These are phyloP conservation scores for Stachybotrys elegans DNA, from an alignment of 2,329 filamentous ascomycete species.

Conservation along the genomic window DNA sequence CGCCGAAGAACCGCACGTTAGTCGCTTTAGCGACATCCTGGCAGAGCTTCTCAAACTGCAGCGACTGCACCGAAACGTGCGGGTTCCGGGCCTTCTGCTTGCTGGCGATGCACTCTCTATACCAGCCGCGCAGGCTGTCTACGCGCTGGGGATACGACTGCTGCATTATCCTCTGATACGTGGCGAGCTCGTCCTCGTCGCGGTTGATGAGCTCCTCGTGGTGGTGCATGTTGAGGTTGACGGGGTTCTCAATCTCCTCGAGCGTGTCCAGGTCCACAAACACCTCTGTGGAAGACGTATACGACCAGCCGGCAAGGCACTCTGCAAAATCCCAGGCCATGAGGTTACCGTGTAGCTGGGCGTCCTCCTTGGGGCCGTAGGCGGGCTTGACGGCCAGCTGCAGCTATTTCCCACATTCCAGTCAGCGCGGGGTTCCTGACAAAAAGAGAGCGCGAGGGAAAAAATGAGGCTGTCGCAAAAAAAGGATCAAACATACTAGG, in stretches of 20 bases:
- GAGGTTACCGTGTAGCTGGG: conserved; percentile 12
- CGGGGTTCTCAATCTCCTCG: conserved; percentile 33
- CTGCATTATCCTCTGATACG: conserved; percentile 10
- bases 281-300: conserved; percentile 18
- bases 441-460: background rate
- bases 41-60: conserved; percentile 10
- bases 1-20: conserved; percentile 15
- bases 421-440: background rate
- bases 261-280: conserved; percentile 32
- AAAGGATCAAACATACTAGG: conserved; percentile 12
- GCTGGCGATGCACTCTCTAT: conserved; percentile 8
- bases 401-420: conserved; percentile 6
- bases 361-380: conserved; percentile 12
- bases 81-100: conserved; percentile 6
- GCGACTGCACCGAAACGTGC: conserved; percentile 4
- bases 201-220: conserved; percentile 18
- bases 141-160: conserved; percentile 6
- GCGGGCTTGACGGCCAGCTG: conserved; percentile 12
- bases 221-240: conserved; percentile 43
- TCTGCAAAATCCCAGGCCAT: conserved; percentile 15
- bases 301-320: conserved; percentile 12
- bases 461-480: too few species aligned
- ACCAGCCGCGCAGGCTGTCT: conserved; percentile 12
- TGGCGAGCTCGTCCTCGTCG: conserved; percentile 10
- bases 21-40: conserved; percentile 10